Evolutionary conservation across 345 rosid species (phyloP), one percentile per base, ranked within the genome.

Genomic region (Melaleuca quinquenervia): DNA sequence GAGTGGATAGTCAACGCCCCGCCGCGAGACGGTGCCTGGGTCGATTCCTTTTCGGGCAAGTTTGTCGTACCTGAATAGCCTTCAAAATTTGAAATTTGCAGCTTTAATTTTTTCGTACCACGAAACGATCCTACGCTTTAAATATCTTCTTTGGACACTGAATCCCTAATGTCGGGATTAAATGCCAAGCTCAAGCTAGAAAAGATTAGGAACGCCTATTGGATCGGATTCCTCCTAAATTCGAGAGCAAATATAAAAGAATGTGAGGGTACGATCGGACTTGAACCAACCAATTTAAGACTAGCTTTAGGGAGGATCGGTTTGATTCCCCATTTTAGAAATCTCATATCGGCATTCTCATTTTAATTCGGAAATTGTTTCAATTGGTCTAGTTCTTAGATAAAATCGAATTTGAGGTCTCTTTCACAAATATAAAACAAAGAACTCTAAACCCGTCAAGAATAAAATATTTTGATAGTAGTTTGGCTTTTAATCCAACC

Each of bases 141-240:
- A 58, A 44, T 29, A 3, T 3, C 76, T 2, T 29, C 32, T 15
- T 15, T 20, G 0, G 21, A 64, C 24, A 32, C 22, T 16, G 78
- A 3, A 5, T 32, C 20, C 24, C 58, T 5, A 4, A 10, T 9
- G 27, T 55, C 62, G 6, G 5, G 2, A 55, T 6, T 9, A 21
- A 21, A 5, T 29, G 36, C 48, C 13, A 8, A 70, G 2, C 0
- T 36, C 29, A 6, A 6, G 21, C 18, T 18, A 1, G 20, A 18
- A 52, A 21, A 54, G 58, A 54, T 54, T 62, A 13, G 27, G 5
- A 41, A 62, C 7, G 41, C 8, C 10, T 1, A 14, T 9, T 1
- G 1, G 1, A 8, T 7, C 1, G 1, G 1, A 29, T 7, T 29
- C 44, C 15, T 15, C 1, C 0, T 0, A 1, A 8, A 62, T 14